Base-by-base conservation (phyloP, 129 eudicot genomes). In the Tagetes erecta region DNA sequence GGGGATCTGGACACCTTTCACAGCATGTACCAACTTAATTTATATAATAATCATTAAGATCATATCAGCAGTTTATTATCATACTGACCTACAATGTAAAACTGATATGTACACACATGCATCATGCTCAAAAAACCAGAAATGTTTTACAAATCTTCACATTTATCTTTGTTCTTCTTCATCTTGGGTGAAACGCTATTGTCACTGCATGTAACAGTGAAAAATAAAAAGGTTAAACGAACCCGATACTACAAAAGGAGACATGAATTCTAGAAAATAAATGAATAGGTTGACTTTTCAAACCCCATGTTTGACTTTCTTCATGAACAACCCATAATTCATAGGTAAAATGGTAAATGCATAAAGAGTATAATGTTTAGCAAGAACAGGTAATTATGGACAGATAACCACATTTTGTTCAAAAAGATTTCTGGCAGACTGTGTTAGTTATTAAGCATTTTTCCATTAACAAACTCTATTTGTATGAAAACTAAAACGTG, bases 201-300 rank as follows among this genome's bases (percentile, higher is more conserved):
- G 20, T 78, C 63, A 75, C 96, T 88, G 41, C 72, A 78, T 41
- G 79, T 64, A 80, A 39, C 27, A 30, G 41, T 4, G 39, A 68
- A 64, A 5, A 10, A 62, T 62, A 36, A 41, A 47, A 46, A 40
- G 52, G 47, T 57, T 66, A 77, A 52, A 49, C 45, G 67, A 5
- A 47, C 40, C 27, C 11, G 4, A 39, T 65, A 52, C 4, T 34
- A 8, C 56, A 53, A 44, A 44, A 57, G 41, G 40, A 8, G 1
- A 30, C 13, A 4, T 11, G 8, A 35, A 33, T 6, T 49, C 27
- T 8, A 59, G 46, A 27, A 36, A 67, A 56, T 20, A 20, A 2
- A 41, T 3, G 35, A 14, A 59, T 40, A 8, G 7, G 14, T 31
- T 58, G 9, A 53, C 34, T 14, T 53, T 53, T 20, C 59, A 2